Percentiles rank a stretch among this genome's conserved stretches.
These are phyloP conservation scores for Starmerella bombi DNA, from an alignment of 805 yeast genomes.

Conservation along the genomic window DNA sequence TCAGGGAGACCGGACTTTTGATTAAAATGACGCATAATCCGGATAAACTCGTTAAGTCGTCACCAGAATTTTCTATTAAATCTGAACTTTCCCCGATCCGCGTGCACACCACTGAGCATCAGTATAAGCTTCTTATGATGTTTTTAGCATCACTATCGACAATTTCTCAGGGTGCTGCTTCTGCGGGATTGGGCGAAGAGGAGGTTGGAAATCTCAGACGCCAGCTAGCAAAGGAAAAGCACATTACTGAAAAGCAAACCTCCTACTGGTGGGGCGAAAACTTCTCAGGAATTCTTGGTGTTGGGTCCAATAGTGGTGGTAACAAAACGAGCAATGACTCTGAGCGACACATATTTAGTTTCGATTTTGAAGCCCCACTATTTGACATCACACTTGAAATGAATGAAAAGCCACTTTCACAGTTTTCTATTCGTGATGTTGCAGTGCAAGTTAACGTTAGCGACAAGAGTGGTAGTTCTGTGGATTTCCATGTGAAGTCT, in stretches of 20 bases:
- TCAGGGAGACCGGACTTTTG: slow-evolving; percentile 14
- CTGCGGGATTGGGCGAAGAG: slow-evolving; percentile 35
- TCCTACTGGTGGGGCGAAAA: slow-evolving; percentile 20
- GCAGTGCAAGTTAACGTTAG: slow-evolving; percentile 40
- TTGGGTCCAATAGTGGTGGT: background rate
- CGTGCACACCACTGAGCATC: slow-evolving; percentile 59
- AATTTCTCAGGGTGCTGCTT: slow-evolving; percentile 39
- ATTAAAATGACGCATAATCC: slow-evolving; percentile 8
- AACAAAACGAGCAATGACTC: background rate
- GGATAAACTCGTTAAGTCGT: background rate
- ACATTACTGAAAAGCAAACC: slow-evolving; percentile 12
- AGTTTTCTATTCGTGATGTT: slow-evolving; percentile 46
- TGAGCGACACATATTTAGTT: slow-evolving; percentile 8
- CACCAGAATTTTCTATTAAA: slow-evolving; percentile 31
- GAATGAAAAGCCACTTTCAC: slow-evolving; percentile 34
- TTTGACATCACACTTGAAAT: slow-evolving; percentile 10
- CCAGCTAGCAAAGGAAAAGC: slow-evolving; percentile 18
- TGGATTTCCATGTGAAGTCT: slow-evolving; percentile 54
- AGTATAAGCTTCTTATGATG: slow-evolving; percentile 44
- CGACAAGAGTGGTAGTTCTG: slow-evolving; percentile 41
- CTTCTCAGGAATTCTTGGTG: slow-evolving; percentile 10
- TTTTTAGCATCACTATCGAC: slow-evolving; percentile 43
- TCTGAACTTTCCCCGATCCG: slow-evolving; percentile 54
- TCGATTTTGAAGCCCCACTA: slow-evolving; percentile 18
- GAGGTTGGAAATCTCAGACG: slow-evolving; percentile 25